Base-by-base conservation (phyloP, 192 early-diverging fungal species). In the Backusella macrospora region DNA sequence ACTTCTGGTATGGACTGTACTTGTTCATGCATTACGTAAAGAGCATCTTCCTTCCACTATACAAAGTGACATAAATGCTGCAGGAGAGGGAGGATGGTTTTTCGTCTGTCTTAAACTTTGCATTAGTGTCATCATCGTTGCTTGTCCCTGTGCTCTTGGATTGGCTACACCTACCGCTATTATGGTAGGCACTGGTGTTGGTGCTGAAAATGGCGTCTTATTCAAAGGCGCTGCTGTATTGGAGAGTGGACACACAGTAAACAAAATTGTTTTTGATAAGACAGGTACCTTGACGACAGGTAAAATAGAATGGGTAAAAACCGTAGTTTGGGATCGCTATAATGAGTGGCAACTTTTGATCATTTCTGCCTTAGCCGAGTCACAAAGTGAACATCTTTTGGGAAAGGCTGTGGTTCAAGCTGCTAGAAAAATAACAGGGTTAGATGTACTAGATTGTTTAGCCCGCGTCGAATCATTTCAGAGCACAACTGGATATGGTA, bases 141-240 rank as follows among this genome's bases (percentile, higher is more conserved):
- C 97, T 13, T 99, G 97, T 67, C 97, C 97, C 45, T 99, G 97
- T 84, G 96, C 97, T 6, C 83, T 99, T 45, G 97, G 97, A 15
- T 86, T 99, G 39, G 93, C 96, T 40, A 96, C 95, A 6, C 97
- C 97, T 12, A 99, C 97, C 0, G 97, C 96, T 0, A 93, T 99
- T 23, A 98, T 99, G 96, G 97, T 98, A 9, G 97, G 96, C 34
- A 98, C 97, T 4, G 97, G 97, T 26, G 92, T 99, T 5, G 96
- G 96, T 23, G 97, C 97, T 9, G 87, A 95, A 75, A 82, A 95
- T 62, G 97, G 97, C 23, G 94, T 99, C 71, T 82, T 99, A 72
- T 97, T 99, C 84, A 99, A 99, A 86, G 94, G 96, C 42, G 97
- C 95, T 23, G 90, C 79, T 62, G 89, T 94, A 12, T 80, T 99